These are phyloP conservation scores for Trametes sanguinea DNA, from an alignment of 768 basidiomycete species.

Conservation along the genomic window DNA sequence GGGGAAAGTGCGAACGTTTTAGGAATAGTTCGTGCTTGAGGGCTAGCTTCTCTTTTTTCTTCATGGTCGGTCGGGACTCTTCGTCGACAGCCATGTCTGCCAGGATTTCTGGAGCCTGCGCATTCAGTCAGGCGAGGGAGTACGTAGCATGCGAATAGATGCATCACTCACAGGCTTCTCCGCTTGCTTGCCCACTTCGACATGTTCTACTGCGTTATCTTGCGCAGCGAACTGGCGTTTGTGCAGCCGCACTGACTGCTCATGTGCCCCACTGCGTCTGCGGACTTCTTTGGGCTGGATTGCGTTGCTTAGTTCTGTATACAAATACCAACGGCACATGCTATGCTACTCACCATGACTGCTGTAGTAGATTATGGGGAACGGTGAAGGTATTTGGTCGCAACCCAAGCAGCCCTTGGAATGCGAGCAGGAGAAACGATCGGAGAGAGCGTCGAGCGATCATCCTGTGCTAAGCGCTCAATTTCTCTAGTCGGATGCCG, in stretches of 20 bases:
- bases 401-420: no score
- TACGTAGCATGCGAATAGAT: neutral
- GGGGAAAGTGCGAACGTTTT: conserved; percentile 47
- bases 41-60: conserved; percentile 69
- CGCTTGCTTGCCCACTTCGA: conserved; percentile 46
- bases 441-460: neutral
- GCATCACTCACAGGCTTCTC: conserved; percentile 42
- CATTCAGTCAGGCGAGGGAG: conserved; percentile 9
- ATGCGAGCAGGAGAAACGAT: no score
- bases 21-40: conserved; percentile 70
- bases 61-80: conserved; percentile 31
- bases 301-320: neutral
- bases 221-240: conserved; percentile 54
- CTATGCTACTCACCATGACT: conserved; percentile 12
- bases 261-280: conserved; percentile 48
- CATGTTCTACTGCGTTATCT: conserved; percentile 48
- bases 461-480: neutral
- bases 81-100: conserved; percentile 36
- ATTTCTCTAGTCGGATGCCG: neutral
- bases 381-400: no score
- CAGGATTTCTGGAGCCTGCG: conserved; percentile 49
- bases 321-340: neutral
- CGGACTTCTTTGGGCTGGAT: conserved; percentile 41
- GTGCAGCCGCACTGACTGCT: conserved; percentile 50
- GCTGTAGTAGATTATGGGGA: neutral